Evolutionary conservation across 1,284 basidiomycete genomes (phyloP).

Genomic region (Fomitopsis palustris): DNA sequence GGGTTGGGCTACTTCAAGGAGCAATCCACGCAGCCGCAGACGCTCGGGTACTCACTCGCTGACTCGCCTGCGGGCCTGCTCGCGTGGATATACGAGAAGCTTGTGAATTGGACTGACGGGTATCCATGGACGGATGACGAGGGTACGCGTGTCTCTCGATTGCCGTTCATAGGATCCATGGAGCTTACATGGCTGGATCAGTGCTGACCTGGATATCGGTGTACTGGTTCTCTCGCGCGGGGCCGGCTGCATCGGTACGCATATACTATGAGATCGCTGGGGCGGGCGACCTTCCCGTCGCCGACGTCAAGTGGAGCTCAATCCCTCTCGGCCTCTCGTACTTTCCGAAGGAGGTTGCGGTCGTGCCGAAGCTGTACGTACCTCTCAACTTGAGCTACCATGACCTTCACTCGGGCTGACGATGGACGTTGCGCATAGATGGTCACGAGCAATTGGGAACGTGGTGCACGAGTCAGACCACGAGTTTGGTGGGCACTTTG

Average conservation of each 20-base stretch:
- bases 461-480: constrained; percentile 27
- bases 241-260: constrained; percentile 33
- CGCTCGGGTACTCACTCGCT: constrained; percentile 49
- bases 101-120: constrained; percentile 46
- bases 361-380: constrained; percentile 24
- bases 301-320: constrained; percentile 4
- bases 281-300: not conserved
- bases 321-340: constrained; percentile 30
- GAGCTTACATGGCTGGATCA: constrained; percentile 7
- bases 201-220: constrained; percentile 39
- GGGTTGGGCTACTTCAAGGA: constrained; percentile 39
- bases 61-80: constrained; percentile 57
- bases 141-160: constrained; percentile 23
- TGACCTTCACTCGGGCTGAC: no score
- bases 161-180: not conserved
- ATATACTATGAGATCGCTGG: constrained; percentile 34
- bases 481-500: constrained; percentile 28
- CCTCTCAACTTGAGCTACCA: no score
- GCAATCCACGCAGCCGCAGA: constrained; percentile 54
- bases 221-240: constrained; percentile 36
- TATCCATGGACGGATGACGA: constrained; percentile 53
- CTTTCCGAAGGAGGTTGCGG: constrained; percentile 30
- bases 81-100: constrained; percentile 61
- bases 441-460: constrained; percentile 20
- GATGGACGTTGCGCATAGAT: constrained; percentile 13